Base-by-base conservation (phyloP, 169 alveolate species). In the Cryptosporidium bovis region DNA sequence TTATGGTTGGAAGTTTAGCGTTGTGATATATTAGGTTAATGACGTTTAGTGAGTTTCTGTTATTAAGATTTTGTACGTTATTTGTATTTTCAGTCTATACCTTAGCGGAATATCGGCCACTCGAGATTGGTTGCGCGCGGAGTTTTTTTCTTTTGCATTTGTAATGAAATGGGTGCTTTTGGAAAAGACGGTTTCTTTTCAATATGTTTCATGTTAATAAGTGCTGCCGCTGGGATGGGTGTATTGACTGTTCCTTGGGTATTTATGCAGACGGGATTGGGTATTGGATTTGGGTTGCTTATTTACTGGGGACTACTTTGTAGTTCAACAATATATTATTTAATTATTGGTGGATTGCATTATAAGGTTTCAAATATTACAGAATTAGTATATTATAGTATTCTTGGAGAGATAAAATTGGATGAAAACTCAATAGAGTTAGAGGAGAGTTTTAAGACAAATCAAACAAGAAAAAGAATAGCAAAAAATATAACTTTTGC, bases 211-310 rank as follows among this genome's bases (percentile, higher is more conserved):
- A 16, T 77, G 8, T 16, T 77, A 7, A 77, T 77, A 56, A 77
- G 87, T n/a, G 87, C 87, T 15, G 87, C 87, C 33, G 64, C 87
- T 16, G 87, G 87, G 18, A 77, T 77, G 87, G 87, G 87, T 16
- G 46, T 77, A 44, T 46, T 77, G 53, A 77, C 87, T 60, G 51
- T 77, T 24, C 87, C 87, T 3, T 77, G 87, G 87, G 71, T 62
- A 36, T 77, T 77, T 77, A 34, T 27, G 31, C 87, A 60, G 50
- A 77, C 64, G 36, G 87, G 87, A 27, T 34, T 77, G 51, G 18
- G 44, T 40, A 36, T 77, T 33, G 87, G 87, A 18, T 29, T 77
- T n/a, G 18, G 58, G 40, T 15, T 77, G 46, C 31, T 77, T 36
- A 5, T 60, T 55, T 77, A 77, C 27, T 77, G 87, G 87, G 44